Percentiles rank a stretch among this genome's conserved stretches.
Evolutionary conservation across 202 grass and related monocot species (phyloP).

Genomic region (Saccharum hybrid): DNA sequence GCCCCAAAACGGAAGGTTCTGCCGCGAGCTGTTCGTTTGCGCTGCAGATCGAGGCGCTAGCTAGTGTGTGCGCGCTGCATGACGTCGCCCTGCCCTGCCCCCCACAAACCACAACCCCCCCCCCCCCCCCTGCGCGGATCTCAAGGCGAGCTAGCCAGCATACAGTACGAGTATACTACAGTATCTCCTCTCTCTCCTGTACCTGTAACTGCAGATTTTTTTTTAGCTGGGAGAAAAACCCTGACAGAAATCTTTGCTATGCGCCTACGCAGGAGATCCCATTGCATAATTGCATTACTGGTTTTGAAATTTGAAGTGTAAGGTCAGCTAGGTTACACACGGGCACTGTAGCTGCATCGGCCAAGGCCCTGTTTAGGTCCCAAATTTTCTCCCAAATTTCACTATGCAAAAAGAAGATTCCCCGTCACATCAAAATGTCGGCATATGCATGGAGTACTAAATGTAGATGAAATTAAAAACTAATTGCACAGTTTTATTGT

Average conservation of each 20-base stretch:
- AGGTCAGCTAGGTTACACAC: neutral
- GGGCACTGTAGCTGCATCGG: constrained; percentile 4
- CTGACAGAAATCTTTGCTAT: neutral
- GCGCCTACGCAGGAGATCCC: neutral
- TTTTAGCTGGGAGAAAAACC: neutral
- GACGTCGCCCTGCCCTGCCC: neutral
- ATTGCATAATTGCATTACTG: neutral
- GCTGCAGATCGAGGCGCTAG: neutral
- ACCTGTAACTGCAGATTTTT: neutral
- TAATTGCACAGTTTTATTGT: too few relatives aligned
- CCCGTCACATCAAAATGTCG: too few relatives aligned
- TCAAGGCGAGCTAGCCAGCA: neutral
- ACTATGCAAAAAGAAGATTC: too few relatives aligned
- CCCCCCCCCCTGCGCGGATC: neutral
- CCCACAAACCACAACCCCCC: too few relatives aligned
- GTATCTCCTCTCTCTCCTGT: neutral
- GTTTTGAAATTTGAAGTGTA: constrained; percentile 52
- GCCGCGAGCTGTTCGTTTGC: neutral
- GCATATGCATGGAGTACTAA: too few relatives aligned
- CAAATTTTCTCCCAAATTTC: too few relatives aligned
- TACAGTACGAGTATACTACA: too few relatives aligned
- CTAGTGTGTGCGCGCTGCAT: neutral
- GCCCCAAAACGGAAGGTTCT: constrained; percentile 36
- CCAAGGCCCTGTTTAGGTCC: too few relatives aligned
- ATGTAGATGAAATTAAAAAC: too few relatives aligned